These are phyloP conservation scores for Wickerhamomyces alni DNA, from an alignment of 805 yeast genomes.

Conservation along the genomic window DNA sequence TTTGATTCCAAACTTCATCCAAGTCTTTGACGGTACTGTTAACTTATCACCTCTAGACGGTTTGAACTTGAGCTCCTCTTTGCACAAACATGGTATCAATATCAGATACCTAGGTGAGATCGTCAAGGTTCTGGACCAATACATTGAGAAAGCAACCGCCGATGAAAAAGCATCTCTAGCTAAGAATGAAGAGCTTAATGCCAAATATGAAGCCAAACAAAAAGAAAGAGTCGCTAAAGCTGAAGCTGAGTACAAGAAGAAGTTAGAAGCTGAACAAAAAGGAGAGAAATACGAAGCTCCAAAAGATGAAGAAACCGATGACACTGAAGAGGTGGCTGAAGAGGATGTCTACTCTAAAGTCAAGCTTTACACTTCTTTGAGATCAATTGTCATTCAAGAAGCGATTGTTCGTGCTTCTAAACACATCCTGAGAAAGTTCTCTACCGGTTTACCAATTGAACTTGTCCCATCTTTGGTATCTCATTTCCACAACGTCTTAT, in stretches of 20 bases:
- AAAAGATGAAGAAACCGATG: constrained; percentile 14
- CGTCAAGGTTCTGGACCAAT: constrained; percentile 29
- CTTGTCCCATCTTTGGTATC: constrained; percentile 56
- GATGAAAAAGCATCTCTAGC: constrained; percentile 20
- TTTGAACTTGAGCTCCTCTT: constrained; percentile 52
- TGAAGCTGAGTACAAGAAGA: constrained; percentile 14
- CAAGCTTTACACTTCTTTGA: constrained; percentile 11
- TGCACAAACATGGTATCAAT: constrained; percentile 84
- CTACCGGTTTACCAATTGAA: constrained; percentile 42
- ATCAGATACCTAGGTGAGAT: constrained; percentile 78
- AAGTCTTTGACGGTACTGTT: constrained; percentile 37
- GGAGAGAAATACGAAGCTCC: constrained; percentile 19
- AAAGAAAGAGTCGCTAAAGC: constrained; percentile 10
- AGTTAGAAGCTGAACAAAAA: constrained; percentile 20
- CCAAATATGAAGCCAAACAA: constrained; percentile 12
- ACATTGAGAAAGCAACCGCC: constrained; percentile 22
- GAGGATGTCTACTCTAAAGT: constrained; percentile 8
- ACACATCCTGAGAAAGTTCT: constrained; percentile 54
- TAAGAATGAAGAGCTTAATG: constrained; percentile 16
- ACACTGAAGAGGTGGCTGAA: constrained; percentile 16
- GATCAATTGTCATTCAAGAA: constrained; percentile 35
- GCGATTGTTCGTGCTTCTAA: constrained; percentile 77
- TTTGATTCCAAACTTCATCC: constrained; percentile 59
- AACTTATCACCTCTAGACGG: constrained; percentile 75
- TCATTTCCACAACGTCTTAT: constrained; percentile 65